Percentiles rank a stretch among this genome's conserved stretches.
These are phyloP conservation scores for Pyrus pyrifolia DNA, from an alignment of 306 rosid genomes.

Conservation along the genomic window DNA sequence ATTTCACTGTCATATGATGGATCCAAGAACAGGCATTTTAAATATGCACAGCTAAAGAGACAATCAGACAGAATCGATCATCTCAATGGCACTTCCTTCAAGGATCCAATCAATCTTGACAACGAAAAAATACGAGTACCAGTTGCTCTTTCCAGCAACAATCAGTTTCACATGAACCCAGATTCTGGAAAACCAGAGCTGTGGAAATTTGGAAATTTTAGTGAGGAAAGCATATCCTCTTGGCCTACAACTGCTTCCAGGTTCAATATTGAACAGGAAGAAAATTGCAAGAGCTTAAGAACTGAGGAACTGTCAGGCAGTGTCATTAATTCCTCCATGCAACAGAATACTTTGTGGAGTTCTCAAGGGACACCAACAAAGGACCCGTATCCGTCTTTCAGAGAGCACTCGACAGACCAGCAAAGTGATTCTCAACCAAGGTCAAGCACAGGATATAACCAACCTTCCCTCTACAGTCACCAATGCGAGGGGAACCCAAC, in stretches of 20 bases:
- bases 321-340: conserved; percentile 17
- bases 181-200: conserved; percentile 29
- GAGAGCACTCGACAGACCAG: conserved; percentile 27
- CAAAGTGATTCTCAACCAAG: not conserved
- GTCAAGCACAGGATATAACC: conserved; percentile 20
- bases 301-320: conserved; percentile 22
- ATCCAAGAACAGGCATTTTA: conserved; percentile 28
- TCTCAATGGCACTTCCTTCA: conserved; percentile 28
- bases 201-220: conserved; percentile 34
- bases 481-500: conserved; percentile 26
- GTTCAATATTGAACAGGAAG: conserved; percentile 19
- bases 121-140: conserved; percentile 27
- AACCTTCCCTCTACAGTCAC: conserved; percentile 20
- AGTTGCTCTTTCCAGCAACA: conserved; percentile 26
- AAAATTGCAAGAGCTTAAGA: conserved; percentile 25
- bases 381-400: conserved; percentile 29
- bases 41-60: conserved; percentile 21
- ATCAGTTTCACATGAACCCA: conserved; percentile 19
- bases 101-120: conserved; percentile 33
- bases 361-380: conserved; percentile 30
- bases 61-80: conserved; percentile 22
- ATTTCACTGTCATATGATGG: conserved; percentile 30
- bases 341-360: conserved; percentile 24
- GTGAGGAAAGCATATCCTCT: conserved; percentile 45
- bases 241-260: conserved; percentile 38